A percentile compares a stretch with the other conserved stretches of the same genome.
Conservation (phyloP, 1,139 yeast genomes). For the Sugiyamaella neomexicana region DNA sequence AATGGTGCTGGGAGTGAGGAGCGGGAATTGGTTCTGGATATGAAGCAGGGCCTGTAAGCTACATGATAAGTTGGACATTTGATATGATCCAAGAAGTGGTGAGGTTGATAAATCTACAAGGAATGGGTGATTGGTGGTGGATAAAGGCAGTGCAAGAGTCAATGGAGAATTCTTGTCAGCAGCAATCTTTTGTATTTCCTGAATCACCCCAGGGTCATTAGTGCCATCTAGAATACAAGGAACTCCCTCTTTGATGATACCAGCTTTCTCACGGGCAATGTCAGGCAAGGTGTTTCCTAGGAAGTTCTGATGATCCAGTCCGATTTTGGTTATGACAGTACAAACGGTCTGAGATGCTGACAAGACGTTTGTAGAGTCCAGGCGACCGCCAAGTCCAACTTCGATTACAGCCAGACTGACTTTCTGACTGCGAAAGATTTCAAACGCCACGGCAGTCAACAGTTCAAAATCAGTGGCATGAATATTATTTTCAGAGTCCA, state of each 20-base stretch:
- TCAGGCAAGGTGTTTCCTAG: constrained; percentile 62
- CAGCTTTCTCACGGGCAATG: constrained; percentile 80
- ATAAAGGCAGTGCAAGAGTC: constrained; percentile 20
- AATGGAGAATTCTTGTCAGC: constrained; percentile 17
- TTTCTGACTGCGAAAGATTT: constrained; percentile 58
- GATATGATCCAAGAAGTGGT: constrained; percentile 73
- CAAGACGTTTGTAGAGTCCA: constrained; percentile 82
- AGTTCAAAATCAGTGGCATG: constrained; percentile 87
- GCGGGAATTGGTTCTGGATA: constrained; percentile 25
- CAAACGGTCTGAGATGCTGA: constrained; percentile 43
- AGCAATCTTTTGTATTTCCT: constrained; percentile 39
- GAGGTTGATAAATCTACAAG: constrained; percentile 37
- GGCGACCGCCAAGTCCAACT: constrained; percentile 86
- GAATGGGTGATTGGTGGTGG: constrained; percentile 7
- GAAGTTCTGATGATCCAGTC: constrained; percentile 76
- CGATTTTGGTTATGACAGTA: constrained; percentile 80
- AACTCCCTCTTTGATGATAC: constrained; percentile 63
- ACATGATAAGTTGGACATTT: constrained; percentile 64
- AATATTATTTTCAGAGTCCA: constrained; percentile 37
- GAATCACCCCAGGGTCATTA: constrained; percentile 54
- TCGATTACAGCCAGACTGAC: constrained; percentile 79
- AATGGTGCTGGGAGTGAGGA: constrained; percentile 39
- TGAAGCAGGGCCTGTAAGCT: constrained; percentile 61
- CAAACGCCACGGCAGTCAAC: constrained; percentile 78
- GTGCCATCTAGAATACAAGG: constrained; percentile 75